Evolutionary conservation across 2,329 filamentous ascomycete species (phyloP), one percentile per base, ranked within the genome.

Genomic region (Colletotrichum magnum): DNA sequence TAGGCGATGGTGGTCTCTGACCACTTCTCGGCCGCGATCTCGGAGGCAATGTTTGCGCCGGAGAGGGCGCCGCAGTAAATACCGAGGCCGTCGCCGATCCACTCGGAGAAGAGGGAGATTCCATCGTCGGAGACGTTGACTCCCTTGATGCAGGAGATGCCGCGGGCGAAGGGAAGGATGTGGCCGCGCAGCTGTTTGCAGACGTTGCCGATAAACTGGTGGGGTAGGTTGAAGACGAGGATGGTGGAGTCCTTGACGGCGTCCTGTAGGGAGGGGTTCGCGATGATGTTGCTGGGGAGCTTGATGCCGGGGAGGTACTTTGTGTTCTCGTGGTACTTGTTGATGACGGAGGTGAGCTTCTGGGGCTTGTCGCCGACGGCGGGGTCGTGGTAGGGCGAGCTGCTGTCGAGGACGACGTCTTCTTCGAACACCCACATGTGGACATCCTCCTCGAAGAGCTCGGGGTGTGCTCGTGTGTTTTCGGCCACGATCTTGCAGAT

Each of bases 381-480:
- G 21, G 87, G 77, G 75, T 93, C 87, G 85, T 94, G 94, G 82
- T 94, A 88, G 74, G 89, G 90, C 57, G 93, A 95, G 72, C 88
- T 86, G 75, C 91, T 87, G 13, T 93, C 83, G 50, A 97, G 85
- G 63, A 89, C 88, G 72, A 97, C 91, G 26, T 97, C 89, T 81
- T 99, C 96, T 82, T 99, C 96, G 79, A 90, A 98, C 77, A 99
- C 97, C 96, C 96, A 99, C 96, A 99, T 98, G 82, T 97, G 94
- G 60, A 99, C 94, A 71, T 94, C 86, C 79, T 92, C 85, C 77
- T 98, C 93, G 79, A 98, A 99, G 52, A 98, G 78, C 36, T 94
- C 88, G 10, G 90, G 87, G 82, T 97, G 87, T 72, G 88, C 90
- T 71, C 88, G 89, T 45, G 94, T 93, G 83, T 97, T 99, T 82